Percentiles rank a stretch among this genome's conserved stretches.
These are phyloP conservation scores for Curvularia lunata DNA, from an alignment of 2,329 filamentous ascomycete genomes.

Conservation along the genomic window DNA sequence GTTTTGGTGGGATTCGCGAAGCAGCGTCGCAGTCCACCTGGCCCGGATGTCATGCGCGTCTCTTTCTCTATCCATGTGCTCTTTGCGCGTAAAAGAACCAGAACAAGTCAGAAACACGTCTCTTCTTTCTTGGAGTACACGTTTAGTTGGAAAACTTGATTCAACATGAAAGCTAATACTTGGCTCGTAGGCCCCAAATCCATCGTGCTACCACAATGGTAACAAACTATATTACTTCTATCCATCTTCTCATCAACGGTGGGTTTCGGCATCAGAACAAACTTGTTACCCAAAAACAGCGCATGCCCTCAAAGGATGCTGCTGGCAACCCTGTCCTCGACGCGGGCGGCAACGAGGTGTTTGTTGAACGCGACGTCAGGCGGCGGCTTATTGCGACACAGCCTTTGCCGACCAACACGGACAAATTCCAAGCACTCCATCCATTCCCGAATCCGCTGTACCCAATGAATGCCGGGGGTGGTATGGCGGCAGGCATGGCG, in stretches of 20 bases:
- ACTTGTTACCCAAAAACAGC: conserved; percentile 18
- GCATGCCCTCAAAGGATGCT: conserved; percentile 21
- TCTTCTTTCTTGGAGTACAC: not conserved
- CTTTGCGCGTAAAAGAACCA: not conserved
- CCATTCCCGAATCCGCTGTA: conserved; percentile 37
- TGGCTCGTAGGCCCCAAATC: conserved; percentile 23
- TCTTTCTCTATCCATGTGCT: not conserved
- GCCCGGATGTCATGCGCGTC: not conserved
- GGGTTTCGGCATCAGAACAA: conserved; percentile 20
- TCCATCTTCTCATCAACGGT: conserved; percentile 32
- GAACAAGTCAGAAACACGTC: not conserved
- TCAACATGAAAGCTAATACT: conserved; percentile 2
- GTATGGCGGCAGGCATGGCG: conserved; percentile 28
- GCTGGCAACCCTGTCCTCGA: conserved; percentile 22
- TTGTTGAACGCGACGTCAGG: conserved; percentile 16
- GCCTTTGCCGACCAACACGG: conserved; percentile 15
- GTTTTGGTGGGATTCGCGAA: not conserved
- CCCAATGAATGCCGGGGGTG: conserved; percentile 20
- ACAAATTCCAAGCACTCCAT: conserved; percentile 26
- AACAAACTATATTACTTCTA: conserved; percentile 25
- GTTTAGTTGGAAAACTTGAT: not conserved
- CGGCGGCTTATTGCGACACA: conserved; percentile 16
- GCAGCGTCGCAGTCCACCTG: not conserved
- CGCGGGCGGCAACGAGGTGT: conserved; percentile 8
- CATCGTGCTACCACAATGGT: conserved; percentile 26